Evolutionary conservation across 129 eudicot species (phyloP), one percentile per base, ranked within the genome.

Genomic region (Chrysanthemum makinoi): DNA sequence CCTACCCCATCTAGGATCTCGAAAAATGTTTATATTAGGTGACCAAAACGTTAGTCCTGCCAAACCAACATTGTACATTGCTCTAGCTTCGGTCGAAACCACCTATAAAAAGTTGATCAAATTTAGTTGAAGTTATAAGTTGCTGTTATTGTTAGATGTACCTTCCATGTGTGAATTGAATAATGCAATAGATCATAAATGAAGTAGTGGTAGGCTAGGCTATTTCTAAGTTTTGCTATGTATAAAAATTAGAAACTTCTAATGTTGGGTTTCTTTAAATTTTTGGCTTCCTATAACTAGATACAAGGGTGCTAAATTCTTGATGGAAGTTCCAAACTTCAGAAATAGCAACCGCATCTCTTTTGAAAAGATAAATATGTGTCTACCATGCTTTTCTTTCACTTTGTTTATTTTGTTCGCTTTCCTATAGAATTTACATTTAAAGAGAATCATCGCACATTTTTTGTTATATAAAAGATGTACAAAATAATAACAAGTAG

Each of bases 1-100:
- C 68, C 99, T 75, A 48, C 99, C 99, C 99, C 99, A 95, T 44
- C 99, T 81, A 6, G 99, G 99, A 67, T 95, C 99, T n/a, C 99
- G 88, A 55, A 87, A 90, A 28, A 95, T 95, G 82, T 95, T 95
- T 18, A 95, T 75, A 66, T 95, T 95, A 6, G 99, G 99, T 44
- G 96, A 87, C 99, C 99, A 95, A 77, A 30, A 95, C 58, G 99
- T 95, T 51, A 95, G 66, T 24, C 99, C 99, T 3, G 97, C 96
- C 74, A 95, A 75, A 14, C 97, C 99, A 22, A 87, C 95, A 50
- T 95, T 95, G 89, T 95, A 84, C 99, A 95, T 95, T 77, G 99
- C 97, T 79, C 99, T 84, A 6, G 99, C 99, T 71, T 95, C 99
- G 6, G 85, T 88, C 3, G 99, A 95, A 62, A 95, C 99, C 72